Base-by-base conservation (phyloP, 805 yeast genomes). In the Alloascoidea africana region DNA sequence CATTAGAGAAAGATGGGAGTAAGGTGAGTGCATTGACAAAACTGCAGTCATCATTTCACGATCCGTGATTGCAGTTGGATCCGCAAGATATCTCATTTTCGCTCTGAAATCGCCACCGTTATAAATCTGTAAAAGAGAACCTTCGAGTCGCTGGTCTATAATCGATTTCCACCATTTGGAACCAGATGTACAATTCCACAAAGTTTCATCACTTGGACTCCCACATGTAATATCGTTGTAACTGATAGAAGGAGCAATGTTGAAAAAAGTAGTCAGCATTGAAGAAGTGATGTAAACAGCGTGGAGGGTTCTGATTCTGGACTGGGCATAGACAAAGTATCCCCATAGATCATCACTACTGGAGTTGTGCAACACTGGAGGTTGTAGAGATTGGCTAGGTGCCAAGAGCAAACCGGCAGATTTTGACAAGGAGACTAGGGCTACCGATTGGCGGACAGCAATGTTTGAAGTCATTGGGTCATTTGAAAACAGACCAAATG, bases 381-480 rank as follows among this genome's bases (percentile, higher is more conserved):
- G n/a, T n/a, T n/a, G n/a, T n/a, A n/a, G n/a, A n/a, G n/a, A n/a
- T n/a, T n/a, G n/a, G n/a, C n/a, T n/a, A n/a, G n/a, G n/a, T n/a
- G n/a, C n/a, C 35, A 66, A 55, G 47, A 76, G 79, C 47, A 82
- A 65, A 15, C 80, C 75, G 0, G 87, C 77, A 0, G 82, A 70
- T 49, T 76, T 81, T n/a, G 86, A 74, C 51, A 85, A 62, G 1
- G 87, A 74, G 45, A 82, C 76, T 38, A 86, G 68, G 0, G 94
- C 94, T 50, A 78, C 75, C n/a, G 85, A 78, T 52, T 85, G 95
- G 41, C 89, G 70, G 27, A 81, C 71, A 1, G 86, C 81, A 42
- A 81, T 73, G 44, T 72, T 73, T 40, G 76, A 85, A 48, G 76
- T 76, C 43, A 76, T 79, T 27, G 59, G 57, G 42, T 68, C 62